Percentiles rank a stretch among this genome's conserved stretches.
These are phyloP conservation scores for Solanum hybrid DNA, from an alignment of 305 asterid species.

Conservation along the genomic window DNA sequence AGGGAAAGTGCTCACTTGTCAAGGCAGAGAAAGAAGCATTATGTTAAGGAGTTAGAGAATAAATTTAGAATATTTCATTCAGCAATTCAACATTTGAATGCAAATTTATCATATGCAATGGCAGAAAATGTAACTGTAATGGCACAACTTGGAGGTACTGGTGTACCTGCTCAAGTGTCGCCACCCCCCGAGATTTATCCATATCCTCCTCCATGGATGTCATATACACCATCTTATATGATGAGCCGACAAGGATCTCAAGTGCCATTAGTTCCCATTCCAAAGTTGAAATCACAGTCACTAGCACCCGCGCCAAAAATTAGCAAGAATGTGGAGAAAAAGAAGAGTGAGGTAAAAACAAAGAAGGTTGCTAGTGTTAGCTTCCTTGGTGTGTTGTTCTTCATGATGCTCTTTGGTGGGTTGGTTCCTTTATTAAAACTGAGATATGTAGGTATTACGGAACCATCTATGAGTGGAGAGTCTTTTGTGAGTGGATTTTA, in stretches of 20 bases:
- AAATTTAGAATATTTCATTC: conserved; percentile 79
- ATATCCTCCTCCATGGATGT: conserved; percentile 87
- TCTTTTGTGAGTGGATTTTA: too few relatives aligned
- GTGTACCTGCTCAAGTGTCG: conserved; percentile 34
- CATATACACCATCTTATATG: conserved; percentile 60
- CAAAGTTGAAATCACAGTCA: background rate
- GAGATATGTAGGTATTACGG: background rate
- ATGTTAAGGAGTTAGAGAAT: conserved; percentile 86
- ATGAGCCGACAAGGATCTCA: conserved; percentile 86
- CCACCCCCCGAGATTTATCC: conserved; percentile 44
- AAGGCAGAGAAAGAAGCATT: conserved; percentile 80
- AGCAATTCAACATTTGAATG: conserved; percentile 72
- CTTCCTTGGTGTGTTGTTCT: background rate
- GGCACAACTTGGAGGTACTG: conserved; percentile 56
- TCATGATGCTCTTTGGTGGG: background rate
- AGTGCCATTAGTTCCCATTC: conserved; percentile 38
- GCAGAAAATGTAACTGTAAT: conserved; percentile 27
- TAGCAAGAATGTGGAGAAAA: too few relatives aligned
- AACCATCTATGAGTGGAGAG: background rate
- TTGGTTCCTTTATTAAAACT: too few relatives aligned
- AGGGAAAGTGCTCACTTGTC: conserved; percentile 91
- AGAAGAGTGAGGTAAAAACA: too few relatives aligned
- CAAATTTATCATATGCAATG: background rate
- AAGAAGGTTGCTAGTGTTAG: background rate
- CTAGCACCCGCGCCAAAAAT: too few relatives aligned